Base-by-base conservation (phyloP, 177 flowering plant species). In the Vitis hybrid region DNA sequence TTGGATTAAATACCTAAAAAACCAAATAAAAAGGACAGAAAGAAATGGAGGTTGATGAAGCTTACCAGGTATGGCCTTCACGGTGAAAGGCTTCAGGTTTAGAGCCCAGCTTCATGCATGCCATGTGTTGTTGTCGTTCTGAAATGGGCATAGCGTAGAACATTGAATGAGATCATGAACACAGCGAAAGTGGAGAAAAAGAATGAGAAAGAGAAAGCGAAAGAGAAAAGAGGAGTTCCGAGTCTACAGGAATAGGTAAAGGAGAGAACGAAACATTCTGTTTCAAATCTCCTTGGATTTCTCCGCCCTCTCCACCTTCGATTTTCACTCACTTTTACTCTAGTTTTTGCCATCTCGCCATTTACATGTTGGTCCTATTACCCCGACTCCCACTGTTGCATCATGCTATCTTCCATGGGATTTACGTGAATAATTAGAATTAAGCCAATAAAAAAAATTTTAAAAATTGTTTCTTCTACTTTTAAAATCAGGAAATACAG, bases 1-100 rank as follows among this genome's bases (percentile, higher is more conserved):
- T 39, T 13, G 14, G 14, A 11, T 23, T 12, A 23, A 45, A 30
- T 10, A 62, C 23, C 12, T 1, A 63, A 18, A 18, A 19, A 39
- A 15, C 17, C 8, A n/a, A n/a, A 9, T 7, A 19, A 69, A 48
- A 67, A 39, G 34, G 58, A 19, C 10, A 49, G 14, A 17, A 51
- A 18, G 39, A 51, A 26, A 30, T 45, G 6, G n/a, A 51, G 11
- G 13, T 11, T 30, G 39, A n/a, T 7, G 45, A 58, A 59, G 60
- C 64, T 17, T 80, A 91, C 97, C 94, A 88, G 51, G 88, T 75
- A 11, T 85, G 83, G 75, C 88, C 93, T 21, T 88, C 83, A 8
- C 80, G 91, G 66, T 78, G 87, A 69, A 91, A 91, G 18, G 74
- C 81, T 70, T 86, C 97, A 56, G 95, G 65, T 73, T 91, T 91